Evolutionary conservation across 1,284 basidiomycete species (phyloP), one percentile per base, ranked within the genome.

Genomic region (Puccinia polysora): DNA sequence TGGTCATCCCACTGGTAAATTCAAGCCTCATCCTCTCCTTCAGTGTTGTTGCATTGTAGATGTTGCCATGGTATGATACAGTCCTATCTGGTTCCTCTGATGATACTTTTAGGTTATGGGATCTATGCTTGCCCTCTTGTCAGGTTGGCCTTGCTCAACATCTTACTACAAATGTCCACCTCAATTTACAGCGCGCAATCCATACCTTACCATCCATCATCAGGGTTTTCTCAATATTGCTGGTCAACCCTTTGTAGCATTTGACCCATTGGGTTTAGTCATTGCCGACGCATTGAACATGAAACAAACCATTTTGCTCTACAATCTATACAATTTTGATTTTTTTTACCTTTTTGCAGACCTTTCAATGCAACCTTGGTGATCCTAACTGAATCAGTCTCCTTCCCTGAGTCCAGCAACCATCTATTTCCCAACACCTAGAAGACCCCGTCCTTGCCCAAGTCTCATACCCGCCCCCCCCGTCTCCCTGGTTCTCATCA

Each of bases 31-130:
- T 43, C 38, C 40, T 25, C 25, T 3, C 18, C 14, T 12, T 50
- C 75, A 83, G 87, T 71, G 96, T 99, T 3, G 85, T 90, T 28
- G 92, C 93, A 0, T 82, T 99, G 12, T 89, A 95, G 78, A 88
- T 97, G 77, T 93, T 90, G 3, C 96, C 95, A 0, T 84, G 89
- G 1, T 89, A 97, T 78, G 95, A 98, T 78, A 90, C 90, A 0
- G 97, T 99, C 81, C 87, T 99, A 83, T 96, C 94, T 5, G 90
- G 87, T 0, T 91, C 94, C 0, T 84, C 90, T 76, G 94, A 98
- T 82, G 91, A 89, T 76, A 94, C 92, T 0, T 92, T 98, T n/a
- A 85, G 92, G 40, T 81, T 98, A 23, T 99, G 95, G 95, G 95
- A 99, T 80, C 83, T 97, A 50, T 86, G 94, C 40, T 83, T 87